Percentiles rank a stretch among this genome's conserved stretches.
Conservation (phyloP, 257 asterid genomes). For the Euphrasia confusa region DNA sequence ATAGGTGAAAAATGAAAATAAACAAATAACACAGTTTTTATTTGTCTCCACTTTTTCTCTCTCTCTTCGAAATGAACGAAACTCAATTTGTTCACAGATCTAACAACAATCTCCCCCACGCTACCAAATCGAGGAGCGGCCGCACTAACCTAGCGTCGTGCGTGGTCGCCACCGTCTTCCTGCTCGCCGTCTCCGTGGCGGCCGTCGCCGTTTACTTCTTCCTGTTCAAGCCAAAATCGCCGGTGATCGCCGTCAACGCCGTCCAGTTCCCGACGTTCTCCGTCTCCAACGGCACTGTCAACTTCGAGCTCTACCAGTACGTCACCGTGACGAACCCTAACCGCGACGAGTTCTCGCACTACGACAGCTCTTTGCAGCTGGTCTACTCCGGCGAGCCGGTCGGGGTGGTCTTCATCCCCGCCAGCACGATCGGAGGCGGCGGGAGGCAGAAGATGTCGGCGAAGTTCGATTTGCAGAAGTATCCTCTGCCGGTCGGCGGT, state of each 20-base stretch:
- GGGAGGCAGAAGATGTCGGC: conserved; percentile 84
- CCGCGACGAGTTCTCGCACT: conserved; percentile 87
- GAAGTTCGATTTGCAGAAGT: conserved; percentile 62
- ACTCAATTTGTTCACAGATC: conserved; percentile 27
- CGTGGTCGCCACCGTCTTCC: conserved; percentile 66
- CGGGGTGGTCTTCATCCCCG: conserved; percentile 83
- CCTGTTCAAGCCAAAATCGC: conserved; percentile 75
- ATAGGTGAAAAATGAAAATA: no score
- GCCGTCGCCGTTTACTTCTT: conserved; percentile 66
- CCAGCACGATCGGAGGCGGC: conserved; percentile 77
- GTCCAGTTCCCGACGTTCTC: conserved; percentile 84
- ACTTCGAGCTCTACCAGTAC: conserved; percentile 79
- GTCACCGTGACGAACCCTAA: conserved; percentile 88
- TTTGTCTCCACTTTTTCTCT: no score
- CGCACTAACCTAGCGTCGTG: conserved; percentile 80
- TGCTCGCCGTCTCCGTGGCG: conserved; percentile 51
- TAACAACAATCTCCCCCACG: not conserved
- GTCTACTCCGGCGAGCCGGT: conserved; percentile 79
- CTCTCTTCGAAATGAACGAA: conserved; percentile 36
- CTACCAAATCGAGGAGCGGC: conserved; percentile 36
- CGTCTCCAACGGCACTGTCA: conserved; percentile 65
- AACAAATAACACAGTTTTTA: no score
- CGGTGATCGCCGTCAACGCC: conserved; percentile 75
- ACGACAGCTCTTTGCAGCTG: conserved; percentile 89
- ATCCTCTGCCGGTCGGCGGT: conserved; percentile 47